phyloP scores from a whole-genome alignment of 805 yeast species.

The Citeromyces matritensis region DNA sequence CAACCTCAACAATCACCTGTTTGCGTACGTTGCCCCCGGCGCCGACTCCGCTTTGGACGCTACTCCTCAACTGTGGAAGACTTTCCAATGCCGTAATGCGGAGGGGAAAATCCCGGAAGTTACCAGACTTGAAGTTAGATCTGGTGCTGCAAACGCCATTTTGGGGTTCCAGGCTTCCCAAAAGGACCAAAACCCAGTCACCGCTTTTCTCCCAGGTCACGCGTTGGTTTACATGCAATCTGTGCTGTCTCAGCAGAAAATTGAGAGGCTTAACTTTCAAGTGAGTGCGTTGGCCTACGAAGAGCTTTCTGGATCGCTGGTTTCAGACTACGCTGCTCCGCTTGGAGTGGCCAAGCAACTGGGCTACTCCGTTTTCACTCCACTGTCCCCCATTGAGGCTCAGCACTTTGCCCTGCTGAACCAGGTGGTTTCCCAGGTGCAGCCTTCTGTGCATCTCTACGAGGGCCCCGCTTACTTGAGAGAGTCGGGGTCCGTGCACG shows the following conservation, averaged over 20 bases:
- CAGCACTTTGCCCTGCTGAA: constrained; percentile 56
- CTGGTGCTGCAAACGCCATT: constrained; percentile 73
- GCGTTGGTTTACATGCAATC: constrained; percentile 59
- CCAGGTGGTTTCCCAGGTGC: constrained; percentile 37
- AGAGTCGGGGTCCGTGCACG: constrained; percentile 28
- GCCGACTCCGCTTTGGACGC: constrained; percentile 44
- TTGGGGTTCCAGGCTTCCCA: constrained; percentile 43
- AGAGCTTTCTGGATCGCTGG: constrained; percentile 30
- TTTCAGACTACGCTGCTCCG: constrained; percentile 49
- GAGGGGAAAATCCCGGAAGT: constrained; percentile 45
- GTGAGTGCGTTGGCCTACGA: constrained; percentile 70
- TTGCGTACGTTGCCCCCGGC: constrained; percentile 58
- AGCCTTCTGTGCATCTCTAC: constrained; percentile 57
- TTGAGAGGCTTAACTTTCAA: constrained; percentile 34
- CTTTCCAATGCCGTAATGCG: constrained; percentile 32
- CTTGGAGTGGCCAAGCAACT: constrained; percentile 46
- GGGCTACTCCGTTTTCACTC: constrained; percentile 55
- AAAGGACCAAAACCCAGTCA: constrained; percentile 8
- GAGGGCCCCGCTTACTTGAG: constrained; percentile 63
- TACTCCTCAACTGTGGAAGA: constrained; percentile 46
- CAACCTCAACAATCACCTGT: constrained; percentile 33
- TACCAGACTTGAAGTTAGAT: constrained; percentile 52
- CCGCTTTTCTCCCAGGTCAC: constrained; percentile 49
- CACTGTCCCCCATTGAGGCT: constrained; percentile 45
- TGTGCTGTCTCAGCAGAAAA: constrained; percentile 22